A percentile compares a stretch with the other conserved stretches of the same genome.
These are phyloP conservation scores for Populus ilicifolia DNA, from an alignment of 345 rosid species.

Conservation along the genomic window DNA sequence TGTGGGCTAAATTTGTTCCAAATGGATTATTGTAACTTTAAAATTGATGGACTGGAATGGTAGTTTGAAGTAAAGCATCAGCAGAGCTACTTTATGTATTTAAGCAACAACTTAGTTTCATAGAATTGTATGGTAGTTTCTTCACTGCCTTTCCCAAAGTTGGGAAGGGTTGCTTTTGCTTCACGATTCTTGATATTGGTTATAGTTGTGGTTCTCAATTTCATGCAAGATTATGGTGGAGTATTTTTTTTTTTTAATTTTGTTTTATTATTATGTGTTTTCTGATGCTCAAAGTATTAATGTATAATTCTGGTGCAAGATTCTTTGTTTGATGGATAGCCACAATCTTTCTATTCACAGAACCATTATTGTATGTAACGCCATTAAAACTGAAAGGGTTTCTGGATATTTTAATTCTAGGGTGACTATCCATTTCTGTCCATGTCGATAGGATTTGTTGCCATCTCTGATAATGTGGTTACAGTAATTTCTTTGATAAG, in stretches of 20 bases:
- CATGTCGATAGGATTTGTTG: neutral
- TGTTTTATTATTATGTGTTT: neutral
- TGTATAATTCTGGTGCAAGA: neutral
- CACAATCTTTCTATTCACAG: neutral
- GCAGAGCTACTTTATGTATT: neutral
- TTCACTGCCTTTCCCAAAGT: neutral
- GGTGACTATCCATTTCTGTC: neutral
- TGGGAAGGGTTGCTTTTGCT: neutral
- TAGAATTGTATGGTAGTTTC: neutral
- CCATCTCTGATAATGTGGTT: neutral
- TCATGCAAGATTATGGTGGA: neutral
- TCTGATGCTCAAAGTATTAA: neutral
- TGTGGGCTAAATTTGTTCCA: neutral
- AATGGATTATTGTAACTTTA: neutral
- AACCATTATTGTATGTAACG: neutral
- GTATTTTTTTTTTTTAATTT: neutral
- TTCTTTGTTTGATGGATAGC: neutral
- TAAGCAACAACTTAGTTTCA: neutral
- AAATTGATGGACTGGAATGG: neutral
- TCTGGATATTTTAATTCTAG: neutral
- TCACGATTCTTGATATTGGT: neutral
- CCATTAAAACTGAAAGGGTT: neutral
- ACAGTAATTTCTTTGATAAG: neutral
- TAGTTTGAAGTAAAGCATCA: neutral
- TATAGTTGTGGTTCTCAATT: neutral